These are phyloP conservation scores for Nannochloropsis salina DNA, from an alignment of 108 stramenopile species.

Conservation along the genomic window DNA sequence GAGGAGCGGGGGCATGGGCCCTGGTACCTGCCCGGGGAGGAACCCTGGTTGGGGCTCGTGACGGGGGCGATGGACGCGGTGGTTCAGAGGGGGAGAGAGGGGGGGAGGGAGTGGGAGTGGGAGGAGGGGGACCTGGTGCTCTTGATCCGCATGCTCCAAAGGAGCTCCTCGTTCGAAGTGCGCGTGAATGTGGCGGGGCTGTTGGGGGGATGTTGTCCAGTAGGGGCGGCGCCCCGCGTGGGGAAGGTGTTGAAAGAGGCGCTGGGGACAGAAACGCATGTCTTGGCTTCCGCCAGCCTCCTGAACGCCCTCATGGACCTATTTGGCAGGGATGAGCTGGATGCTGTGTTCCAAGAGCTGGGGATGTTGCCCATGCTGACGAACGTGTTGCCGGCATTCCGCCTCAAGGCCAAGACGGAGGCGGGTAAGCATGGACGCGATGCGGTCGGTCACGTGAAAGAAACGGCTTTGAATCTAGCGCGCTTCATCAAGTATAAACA, in stretches of 20 bases:
- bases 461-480: not conserved
- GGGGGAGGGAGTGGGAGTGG: not conserved
- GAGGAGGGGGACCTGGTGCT: not conserved
- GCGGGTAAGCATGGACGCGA: not conserved
- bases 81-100: not conserved
- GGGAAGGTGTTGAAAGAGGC: not conserved
- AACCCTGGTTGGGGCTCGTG: not conserved
- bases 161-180: not conserved
- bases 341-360: not conserved
- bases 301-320: not conserved
- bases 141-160: not conserved
- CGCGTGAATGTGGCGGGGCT: not conserved
- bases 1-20: not conserved
- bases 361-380: not conserved
- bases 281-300: not conserved
- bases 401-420: not conserved
- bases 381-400: not conserved
- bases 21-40: not conserved
- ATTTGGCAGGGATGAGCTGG: not conserved
- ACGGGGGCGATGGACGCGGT: not conserved
- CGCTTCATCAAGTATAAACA: constrained; percentile 4
- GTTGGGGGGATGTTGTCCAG: not conserved
- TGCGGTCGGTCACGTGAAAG: not conserved
- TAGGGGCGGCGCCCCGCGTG: not conserved
- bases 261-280: not conserved